Base-by-base conservation (phyloP, 2,329 filamentous ascomycete species). In the Trichoderma sp. region DNA sequence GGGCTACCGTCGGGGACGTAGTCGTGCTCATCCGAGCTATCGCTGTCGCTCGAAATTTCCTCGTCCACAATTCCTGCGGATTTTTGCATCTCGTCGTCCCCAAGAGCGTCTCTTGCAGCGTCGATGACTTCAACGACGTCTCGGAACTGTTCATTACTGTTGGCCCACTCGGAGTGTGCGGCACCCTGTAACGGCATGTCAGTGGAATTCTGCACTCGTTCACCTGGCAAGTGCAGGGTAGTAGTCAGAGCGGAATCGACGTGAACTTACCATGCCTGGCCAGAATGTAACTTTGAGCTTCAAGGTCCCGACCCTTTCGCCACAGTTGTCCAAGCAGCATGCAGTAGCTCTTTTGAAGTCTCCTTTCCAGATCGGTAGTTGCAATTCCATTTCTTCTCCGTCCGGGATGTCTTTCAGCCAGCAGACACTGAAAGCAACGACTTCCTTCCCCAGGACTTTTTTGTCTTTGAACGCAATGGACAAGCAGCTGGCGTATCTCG, bases 401-500 rank as follows among this genome's bases (percentile, higher is more conserved):
- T 92, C 90, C 0, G 82, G 77, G 0, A 92, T 79, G n/a, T 91
- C 85, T 68, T 86, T 85, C 19, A 91, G 79, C 89, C 89, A 91
- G 2, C 90, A 76, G 2, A 90, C 81, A 7, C 83, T 82, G 69
- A 90, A 89, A 0, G 86, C 88, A 1, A 82, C 78, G 0, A 34
- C 71, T 19, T 67, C 50, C 17, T 64, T 43, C 75, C 44, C 43
- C 7, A 2, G 81, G 77, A 0, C 17, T 70, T 57, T 68, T 26
- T 76, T 76, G 30, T 77, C 69, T 7, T 78, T 79, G 63, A 85
- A 84, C 65, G 85, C 81, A 48, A 87, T 82, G 69, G 90, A 89
- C 70, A 85, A 30, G 80, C 79, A 77, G 68, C 73, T 78, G 67
- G 70, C 73, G 28, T 90, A 90, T 39, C 88, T 83, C 67, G 85